These are phyloP conservation scores for Sicyos baderoa DNA, from an alignment of 306 rosid genomes.

Conservation along the genomic window DNA sequence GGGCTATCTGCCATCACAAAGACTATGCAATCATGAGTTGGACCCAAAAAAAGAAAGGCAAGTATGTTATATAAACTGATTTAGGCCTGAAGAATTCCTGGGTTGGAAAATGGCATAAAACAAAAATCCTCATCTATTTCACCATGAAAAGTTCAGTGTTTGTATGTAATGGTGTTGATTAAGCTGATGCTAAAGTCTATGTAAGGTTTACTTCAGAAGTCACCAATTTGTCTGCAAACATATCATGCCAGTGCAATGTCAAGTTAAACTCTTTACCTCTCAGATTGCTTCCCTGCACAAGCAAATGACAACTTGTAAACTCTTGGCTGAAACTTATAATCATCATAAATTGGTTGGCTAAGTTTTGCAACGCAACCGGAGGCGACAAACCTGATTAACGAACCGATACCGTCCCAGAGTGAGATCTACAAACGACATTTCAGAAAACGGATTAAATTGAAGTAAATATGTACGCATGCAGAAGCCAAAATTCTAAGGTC, in stretches of 20 bases:
- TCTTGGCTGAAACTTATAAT: not conserved
- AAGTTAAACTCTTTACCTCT: conserved; percentile 79
- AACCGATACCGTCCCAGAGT: conserved; percentile 87
- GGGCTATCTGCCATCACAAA: no score
- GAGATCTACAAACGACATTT: conserved; percentile 48
- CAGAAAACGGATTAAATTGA: conserved; percentile 15
- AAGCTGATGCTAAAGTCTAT: conserved; percentile 8
- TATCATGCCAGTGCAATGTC: conserved; percentile 97
- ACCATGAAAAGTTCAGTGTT: not conserved
- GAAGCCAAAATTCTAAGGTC: not conserved
- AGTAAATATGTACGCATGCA: not conserved
- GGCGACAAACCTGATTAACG: conserved; percentile 49
- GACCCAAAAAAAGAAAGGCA: no score
- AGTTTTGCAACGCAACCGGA: no score
- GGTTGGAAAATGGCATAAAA: not conserved
- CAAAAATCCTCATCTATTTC: not conserved
- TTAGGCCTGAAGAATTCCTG: conserved; percentile 12
- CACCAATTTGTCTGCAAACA: conserved; percentile 65
- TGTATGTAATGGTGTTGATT: not conserved
- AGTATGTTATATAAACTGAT: not conserved
- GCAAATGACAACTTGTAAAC: not conserved
- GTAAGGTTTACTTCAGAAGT: not conserved
- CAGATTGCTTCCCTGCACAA: conserved; percentile 69
- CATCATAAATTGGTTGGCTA: not conserved
- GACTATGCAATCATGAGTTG: no score